Conservation (phyloP, 257 asterid genomes). For the Euphrasia confusa region DNA sequence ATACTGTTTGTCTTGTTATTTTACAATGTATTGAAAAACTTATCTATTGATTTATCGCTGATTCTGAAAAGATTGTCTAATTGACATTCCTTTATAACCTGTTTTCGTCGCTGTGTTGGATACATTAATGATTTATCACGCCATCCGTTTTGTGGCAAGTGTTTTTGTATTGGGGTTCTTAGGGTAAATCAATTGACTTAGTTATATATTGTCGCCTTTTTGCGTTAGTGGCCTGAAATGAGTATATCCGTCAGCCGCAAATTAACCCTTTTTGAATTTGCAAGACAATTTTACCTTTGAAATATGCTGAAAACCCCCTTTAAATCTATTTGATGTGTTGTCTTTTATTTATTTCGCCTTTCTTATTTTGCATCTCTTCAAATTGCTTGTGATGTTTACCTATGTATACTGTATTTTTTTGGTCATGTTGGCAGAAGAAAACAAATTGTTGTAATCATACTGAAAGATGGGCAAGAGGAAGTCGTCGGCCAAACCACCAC, state of each 20-base stretch:
- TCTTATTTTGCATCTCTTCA: background rate
- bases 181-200: too few relatives aligned
- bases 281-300: background rate
- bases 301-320: background rate
- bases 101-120: too few relatives aligned
- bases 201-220: too few relatives aligned
- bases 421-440: background rate
- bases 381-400: background rate
- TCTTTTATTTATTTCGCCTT: background rate
- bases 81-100: too few relatives aligned
- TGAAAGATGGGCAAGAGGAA: slow-evolving; percentile 90
- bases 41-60: too few relatives aligned
- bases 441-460: background rate
- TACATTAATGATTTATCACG: too few relatives aligned
- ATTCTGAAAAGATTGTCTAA: background rate
- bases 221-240: too few relatives aligned
- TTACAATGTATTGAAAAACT: too few relatives aligned
- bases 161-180: too few relatives aligned
- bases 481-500: slow-evolving; percentile 87
- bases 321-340: background rate
- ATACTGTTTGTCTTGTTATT: background rate
- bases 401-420: background rate
- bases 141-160: too few relatives aligned
- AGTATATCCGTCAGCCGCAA: too few relatives aligned
- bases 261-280: too few relatives aligned